Percentiles rank a stretch among this genome's conserved stretches.
These are phyloP conservation scores for Leptomonas pyrrhocoris DNA, from an alignment of 208 protist genomes.

Conservation along the genomic window DNA sequence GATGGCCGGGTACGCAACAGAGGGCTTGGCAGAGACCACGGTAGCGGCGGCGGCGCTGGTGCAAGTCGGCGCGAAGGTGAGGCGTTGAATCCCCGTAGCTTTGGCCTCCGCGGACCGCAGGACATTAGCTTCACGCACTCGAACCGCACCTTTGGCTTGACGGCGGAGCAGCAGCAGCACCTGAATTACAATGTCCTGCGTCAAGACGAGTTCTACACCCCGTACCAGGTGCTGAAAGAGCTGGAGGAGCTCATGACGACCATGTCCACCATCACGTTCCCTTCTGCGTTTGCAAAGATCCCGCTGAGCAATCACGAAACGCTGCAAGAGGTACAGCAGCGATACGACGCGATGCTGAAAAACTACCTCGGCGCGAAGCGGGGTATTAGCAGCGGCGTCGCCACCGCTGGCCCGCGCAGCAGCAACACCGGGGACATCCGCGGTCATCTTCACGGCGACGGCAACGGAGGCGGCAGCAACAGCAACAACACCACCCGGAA, in stretches of 20 bases:
- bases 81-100: conserved; percentile 1
- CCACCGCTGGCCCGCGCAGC: neutral
- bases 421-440: neutral
- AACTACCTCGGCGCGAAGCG: conserved; percentile 51
- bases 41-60: neutral
- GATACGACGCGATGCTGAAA: conserved; percentile 50
- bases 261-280: conserved; percentile 30
- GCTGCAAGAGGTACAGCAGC: conserved; percentile 42
- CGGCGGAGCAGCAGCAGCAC: conserved; percentile 22
- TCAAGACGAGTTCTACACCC: conserved; percentile 49
- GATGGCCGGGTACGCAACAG: neutral
- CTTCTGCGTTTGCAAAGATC: conserved; percentile 28
- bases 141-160: conserved; percentile 9
- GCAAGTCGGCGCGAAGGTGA: neutral
- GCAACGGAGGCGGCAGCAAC: too few relatives aligned
- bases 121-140: conserved; percentile 21
- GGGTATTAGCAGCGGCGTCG: conserved; percentile 7
- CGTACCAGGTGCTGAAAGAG: conserved; percentile 46
- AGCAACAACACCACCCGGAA: neutral
- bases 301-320: conserved; percentile 60
- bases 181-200: conserved; percentile 26
- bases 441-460: too few relatives aligned
- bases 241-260: conserved; percentile 42
- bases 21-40: neutral
- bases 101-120: conserved; percentile 1